Evolutionary conservation across 225 moss, liverwort and hornwort genomes (phyloP).

Genomic region (Sphagnum contortum): DNA sequence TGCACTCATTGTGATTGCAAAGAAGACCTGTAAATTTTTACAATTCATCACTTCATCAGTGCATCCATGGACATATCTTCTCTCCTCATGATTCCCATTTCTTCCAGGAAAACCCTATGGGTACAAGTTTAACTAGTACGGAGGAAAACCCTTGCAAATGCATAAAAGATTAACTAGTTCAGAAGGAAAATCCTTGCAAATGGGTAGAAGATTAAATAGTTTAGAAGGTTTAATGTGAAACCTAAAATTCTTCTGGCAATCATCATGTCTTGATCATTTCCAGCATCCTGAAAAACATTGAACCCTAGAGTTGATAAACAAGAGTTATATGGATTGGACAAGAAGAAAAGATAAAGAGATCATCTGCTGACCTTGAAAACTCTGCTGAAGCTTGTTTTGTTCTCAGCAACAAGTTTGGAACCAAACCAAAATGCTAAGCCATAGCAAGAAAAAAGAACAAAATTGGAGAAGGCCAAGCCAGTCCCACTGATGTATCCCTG

Average conservation of each 20-base stretch:
- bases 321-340: too few relatives aligned
- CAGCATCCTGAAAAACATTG: too few relatives aligned
- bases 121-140: too few relatives aligned
- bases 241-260: too few relatives aligned
- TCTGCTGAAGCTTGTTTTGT: slow-evolving; percentile 22
- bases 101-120: background rate
- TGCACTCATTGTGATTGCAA: slow-evolving; percentile 61
- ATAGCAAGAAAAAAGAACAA: slow-evolving; percentile 43
- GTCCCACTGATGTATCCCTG: slow-evolving; percentile 54
- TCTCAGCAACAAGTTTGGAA: slow-evolving; percentile 31
- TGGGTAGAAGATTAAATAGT: too few relatives aligned
- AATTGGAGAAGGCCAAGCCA: slow-evolving; percentile 50
- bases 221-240: too few relatives aligned
- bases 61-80: background rate
- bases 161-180: background rate
- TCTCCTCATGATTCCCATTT: too few relatives aligned
- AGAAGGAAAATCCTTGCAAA: too few relatives aligned
- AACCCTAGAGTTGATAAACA: too few relatives aligned
- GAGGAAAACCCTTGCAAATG: too few relatives aligned
- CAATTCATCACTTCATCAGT: background rate
- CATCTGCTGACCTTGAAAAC: slow-evolving; percentile 37
- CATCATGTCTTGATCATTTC: too few relatives aligned
- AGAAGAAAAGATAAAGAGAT: too few relatives aligned
- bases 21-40: slow-evolving; percentile 30
- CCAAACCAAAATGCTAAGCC: slow-evolving; percentile 51